Evolutionary conservation across 2,329 filamentous ascomycete genomes (phyloP), one percentile per base, ranked within the genome.

Genomic region (Arachnopeziza araneosa): DNA sequence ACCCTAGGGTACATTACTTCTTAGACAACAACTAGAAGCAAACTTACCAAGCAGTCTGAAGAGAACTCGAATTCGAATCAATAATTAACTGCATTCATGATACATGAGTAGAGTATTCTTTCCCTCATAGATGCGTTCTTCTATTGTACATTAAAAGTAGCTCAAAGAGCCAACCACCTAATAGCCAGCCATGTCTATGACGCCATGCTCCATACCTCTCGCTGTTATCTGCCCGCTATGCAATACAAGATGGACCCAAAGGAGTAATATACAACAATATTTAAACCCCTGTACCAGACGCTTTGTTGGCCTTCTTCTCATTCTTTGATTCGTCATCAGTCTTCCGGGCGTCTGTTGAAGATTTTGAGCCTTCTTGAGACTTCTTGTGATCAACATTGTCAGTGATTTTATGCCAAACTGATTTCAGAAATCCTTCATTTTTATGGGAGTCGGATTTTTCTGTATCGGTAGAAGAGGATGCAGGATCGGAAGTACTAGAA

Each of bases 321-420:
- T 60, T 58, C 50, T 60, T 60, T n/a, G 51, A 10, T 2, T 54
- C 30, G 6, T 50, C n/a, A 7, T 56, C 56, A 19, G 55, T 50
- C 24, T 30, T 30, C 26, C 5, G 26, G 9, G 9, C 4, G 26
- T 30, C 26, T 30, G 54, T 61, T 24, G 55, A 26, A 44, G 51
- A 24, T 57, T 54, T 55, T n/a, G 17, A 24, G 7, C 54, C 56
- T 12, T 55, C 24, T 19, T 49, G 36, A 36, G 19, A 30, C 6
- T 60, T 55, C 48, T 64, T 3, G 54, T 53, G 55, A 19, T 54
- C 44, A 19, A 61, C 55, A 53, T 95, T 85, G 69, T 91, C 90
- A n/a, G 89, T 96, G 58, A 98, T 76, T 66, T 87, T 92, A 72
- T 97, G 91, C 93, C 93, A 98, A 65, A 96, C 86, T 50, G 88